Evolutionary conservation across 179 eudicot species (phyloP).

Genomic region (Camellia oleifera): DNA sequence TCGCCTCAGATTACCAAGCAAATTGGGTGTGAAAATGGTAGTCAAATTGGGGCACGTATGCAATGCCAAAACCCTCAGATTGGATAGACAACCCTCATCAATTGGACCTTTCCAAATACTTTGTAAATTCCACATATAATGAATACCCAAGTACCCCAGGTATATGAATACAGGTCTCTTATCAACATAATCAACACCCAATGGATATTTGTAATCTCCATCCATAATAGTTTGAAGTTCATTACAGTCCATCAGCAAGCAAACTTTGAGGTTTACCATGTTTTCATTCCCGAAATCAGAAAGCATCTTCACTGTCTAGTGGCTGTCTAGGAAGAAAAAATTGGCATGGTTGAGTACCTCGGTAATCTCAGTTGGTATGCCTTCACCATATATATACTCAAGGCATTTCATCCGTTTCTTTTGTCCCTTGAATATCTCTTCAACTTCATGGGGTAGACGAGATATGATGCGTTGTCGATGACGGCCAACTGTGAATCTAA

Average conservation of each 20-base stretch:
- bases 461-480: not conserved
- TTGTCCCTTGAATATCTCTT: not conserved
- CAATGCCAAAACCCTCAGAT: constrained; percentile 3
- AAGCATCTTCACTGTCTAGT: not conserved
- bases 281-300: not conserved
- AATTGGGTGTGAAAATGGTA: constrained; percentile 12
- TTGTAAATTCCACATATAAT: not conserved
- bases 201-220: not conserved
- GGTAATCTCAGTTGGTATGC: not conserved
- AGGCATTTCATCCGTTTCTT: not conserved
- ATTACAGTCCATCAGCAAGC: not conserved
- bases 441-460: not conserved
- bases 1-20: constrained; percentile 1
- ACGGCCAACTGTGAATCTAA: not conserved
- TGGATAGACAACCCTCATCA: not conserved
- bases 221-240: not conserved
- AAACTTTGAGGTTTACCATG: not conserved
- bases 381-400: not conserved
- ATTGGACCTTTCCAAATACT: not conserved
- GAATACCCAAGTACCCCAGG: not conserved
- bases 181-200: not conserved
- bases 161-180: not conserved
- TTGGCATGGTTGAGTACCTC: not conserved
- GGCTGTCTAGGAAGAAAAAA: not conserved
- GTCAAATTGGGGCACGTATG: constrained; percentile 18